Percentiles rank a stretch among this genome's conserved stretches.
Evolutionary conservation across 768 basidiomycete species (phyloP).

Genomic region (Boletus bicolor): DNA sequence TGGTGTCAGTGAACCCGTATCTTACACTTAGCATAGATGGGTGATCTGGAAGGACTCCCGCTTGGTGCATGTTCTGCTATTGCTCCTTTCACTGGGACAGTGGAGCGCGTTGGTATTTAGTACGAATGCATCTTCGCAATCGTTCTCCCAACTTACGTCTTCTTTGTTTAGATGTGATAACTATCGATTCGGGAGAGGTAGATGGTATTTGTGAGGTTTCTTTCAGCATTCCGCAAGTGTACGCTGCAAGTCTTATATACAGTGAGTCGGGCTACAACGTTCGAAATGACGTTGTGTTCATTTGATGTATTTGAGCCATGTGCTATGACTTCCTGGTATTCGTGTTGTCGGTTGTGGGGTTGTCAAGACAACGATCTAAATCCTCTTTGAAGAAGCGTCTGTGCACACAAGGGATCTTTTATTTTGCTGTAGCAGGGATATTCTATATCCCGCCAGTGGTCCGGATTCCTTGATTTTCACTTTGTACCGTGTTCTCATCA

Average conservation of each 20-base stretch:
- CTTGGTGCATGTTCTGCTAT: conserved; percentile 9
- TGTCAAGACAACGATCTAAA: conserved; percentile 6
- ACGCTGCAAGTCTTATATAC: conserved; percentile 4
- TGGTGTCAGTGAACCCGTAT: background rate
- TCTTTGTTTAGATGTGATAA: conserved; percentile 3
- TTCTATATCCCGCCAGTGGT: conserved; percentile 17
- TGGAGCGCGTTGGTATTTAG: conserved; percentile 14
- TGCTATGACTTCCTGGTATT: conserved; percentile 20
- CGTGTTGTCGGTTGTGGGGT: conserved; percentile 12
- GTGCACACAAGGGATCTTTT: conserved; percentile 15
- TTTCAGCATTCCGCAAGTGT: background rate
- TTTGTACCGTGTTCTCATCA: background rate
- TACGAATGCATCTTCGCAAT: background rate
- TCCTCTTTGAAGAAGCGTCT: conserved; percentile 19
- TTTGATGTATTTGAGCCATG: conserved; percentile 6
- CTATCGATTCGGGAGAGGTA: background rate
- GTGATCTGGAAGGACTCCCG: conserved; percentile 22
- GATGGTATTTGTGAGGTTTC: background rate
- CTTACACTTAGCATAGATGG: conserved; percentile 16
- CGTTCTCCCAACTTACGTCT: background rate
- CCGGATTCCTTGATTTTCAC: background rate
- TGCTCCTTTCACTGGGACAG: conserved; percentile 18
- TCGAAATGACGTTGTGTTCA: background rate
- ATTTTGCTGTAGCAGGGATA: conserved; percentile 12
- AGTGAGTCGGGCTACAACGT: conserved; percentile 3